A percentile compares a stretch with the other conserved stretches of the same genome.
These are phyloP conservation scores for Blastobotrys mokoenaii DNA, from an alignment of 805 yeast genomes.

Conservation along the genomic window DNA sequence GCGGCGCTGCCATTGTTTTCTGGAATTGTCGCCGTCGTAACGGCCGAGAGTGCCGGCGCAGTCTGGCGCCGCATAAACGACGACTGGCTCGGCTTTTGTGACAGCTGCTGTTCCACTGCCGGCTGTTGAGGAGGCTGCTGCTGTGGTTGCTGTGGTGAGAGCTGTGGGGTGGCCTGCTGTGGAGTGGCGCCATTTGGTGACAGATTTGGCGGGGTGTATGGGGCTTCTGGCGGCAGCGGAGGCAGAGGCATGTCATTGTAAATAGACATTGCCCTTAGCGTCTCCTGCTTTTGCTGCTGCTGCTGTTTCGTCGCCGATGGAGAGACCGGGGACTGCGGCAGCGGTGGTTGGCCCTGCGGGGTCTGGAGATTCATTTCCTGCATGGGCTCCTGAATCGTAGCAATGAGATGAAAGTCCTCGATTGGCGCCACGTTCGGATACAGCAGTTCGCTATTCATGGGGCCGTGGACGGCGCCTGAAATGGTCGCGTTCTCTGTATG, in stretches of 20 bases:
- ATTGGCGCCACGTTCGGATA: not conserved
- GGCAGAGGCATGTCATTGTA: constrained; percentile 4
- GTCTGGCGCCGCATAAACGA: not conserved
- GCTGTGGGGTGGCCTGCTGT: not conserved
- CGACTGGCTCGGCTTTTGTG: not conserved
- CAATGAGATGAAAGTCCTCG: constrained; percentile 1
- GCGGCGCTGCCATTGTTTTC: not conserved
- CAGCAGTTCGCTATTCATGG: constrained; percentile 1
- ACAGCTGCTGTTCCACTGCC: not conserved
- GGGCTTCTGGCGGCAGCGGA: constrained; percentile 2
- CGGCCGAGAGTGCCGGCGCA: too few species aligned
- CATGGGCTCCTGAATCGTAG: not conserved
- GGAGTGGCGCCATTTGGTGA: not conserved
- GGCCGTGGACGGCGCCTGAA: not conserved
- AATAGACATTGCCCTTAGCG: not conserved
- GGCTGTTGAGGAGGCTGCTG: not conserved
- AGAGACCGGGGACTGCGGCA: not conserved
- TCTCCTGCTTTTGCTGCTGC: not conserved
- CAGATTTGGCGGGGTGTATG: not conserved
- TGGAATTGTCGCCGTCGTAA: too few species aligned
- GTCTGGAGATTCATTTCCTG: not conserved
- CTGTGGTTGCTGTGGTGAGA: not conserved
- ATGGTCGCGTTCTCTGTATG: too few species aligned
- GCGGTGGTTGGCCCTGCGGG: not conserved
- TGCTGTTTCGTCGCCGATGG: not conserved